Percentiles rank a stretch among this genome's conserved stretches.
Evolutionary conservation across 202 grass and related monocot genomes (phyloP).

Genomic region (Setaria viridis): DNA sequence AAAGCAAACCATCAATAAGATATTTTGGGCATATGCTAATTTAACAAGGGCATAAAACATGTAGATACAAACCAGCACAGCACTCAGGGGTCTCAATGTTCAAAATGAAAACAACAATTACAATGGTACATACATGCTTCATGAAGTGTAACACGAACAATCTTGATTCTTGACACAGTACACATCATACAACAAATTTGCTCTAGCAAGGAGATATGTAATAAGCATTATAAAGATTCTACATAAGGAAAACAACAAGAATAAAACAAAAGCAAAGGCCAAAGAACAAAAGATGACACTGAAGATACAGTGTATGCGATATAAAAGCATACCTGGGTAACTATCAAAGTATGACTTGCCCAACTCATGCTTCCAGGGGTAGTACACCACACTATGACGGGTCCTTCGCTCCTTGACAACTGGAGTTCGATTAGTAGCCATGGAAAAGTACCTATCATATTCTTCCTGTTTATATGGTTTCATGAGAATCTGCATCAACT

Average conservation of each 20-base stretch:
- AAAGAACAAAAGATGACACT: slow-evolving; percentile 30
- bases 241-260: slow-evolving; percentile 6
- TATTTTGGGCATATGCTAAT: slow-evolving; percentile 30
- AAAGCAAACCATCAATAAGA: slow-evolving; percentile 12
- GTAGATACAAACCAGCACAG: background rate
- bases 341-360: slow-evolving; percentile 71
- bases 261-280: background rate
- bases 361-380: slow-evolving; percentile 39
- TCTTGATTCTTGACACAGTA: background rate
- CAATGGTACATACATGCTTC: background rate
- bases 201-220: slow-evolving; percentile 1
- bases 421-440: slow-evolving; percentile 43
- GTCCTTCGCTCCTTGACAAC: slow-evolving; percentile 56
- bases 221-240: slow-evolving; percentile 22
- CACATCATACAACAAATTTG: slow-evolving; percentile 16
- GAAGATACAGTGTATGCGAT: background rate
- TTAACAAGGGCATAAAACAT: background rate
- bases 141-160: background rate
- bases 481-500: slow-evolving; percentile 58
- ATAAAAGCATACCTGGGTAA: slow-evolving; percentile 65
- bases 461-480: slow-evolving; percentile 72
- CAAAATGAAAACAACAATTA: slow-evolving; percentile 31
- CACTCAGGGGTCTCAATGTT: background rate
- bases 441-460: slow-evolving; percentile 52
- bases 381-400: slow-evolving; percentile 40